phyloP scores from a whole-genome alignment of 164 flowering plant species.

The Annona squamosa region DNA sequence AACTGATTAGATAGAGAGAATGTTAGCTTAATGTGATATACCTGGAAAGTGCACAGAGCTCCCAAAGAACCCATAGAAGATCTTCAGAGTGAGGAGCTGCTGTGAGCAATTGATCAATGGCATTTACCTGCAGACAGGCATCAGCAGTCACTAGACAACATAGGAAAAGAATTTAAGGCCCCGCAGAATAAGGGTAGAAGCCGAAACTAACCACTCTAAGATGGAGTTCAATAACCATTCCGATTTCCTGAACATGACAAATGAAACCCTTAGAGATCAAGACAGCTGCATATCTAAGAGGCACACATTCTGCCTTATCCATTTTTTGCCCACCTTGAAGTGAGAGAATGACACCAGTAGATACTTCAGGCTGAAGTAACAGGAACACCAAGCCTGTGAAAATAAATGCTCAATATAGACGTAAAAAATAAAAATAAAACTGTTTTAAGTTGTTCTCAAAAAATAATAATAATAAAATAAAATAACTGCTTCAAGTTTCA shows the following conservation, averaged over 20 bases:
- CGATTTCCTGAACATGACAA: constrained; percentile 65
- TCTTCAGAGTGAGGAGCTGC: constrained; percentile 69
- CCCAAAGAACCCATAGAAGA: constrained; percentile 85
- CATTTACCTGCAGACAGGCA: constrained; percentile 50
- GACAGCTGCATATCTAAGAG: constrained; percentile 73
- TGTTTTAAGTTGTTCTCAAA: not conserved
- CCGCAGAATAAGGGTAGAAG: not conserved
- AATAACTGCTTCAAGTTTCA: not conserved
- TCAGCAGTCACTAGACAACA: not conserved
- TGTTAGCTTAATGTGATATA: constrained; percentile 15
- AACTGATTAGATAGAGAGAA: not conserved
- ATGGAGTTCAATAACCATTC: constrained; percentile 61
- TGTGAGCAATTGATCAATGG: constrained; percentile 62
- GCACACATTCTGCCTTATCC: constrained; percentile 56
- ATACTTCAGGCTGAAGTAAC: constrained; percentile 65
- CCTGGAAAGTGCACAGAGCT: constrained; percentile 87
- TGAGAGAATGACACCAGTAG: constrained; percentile 53
- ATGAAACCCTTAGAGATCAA: constrained; percentile 75
- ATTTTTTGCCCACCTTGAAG: constrained; percentile 46
- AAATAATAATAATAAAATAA: not conserved
- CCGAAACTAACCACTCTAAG: constrained; percentile 67
- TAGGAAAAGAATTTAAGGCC: not conserved
- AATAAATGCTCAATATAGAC: not conserved
- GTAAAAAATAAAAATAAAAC: not conserved
- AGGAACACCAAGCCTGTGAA: constrained; percentile 69